Base-by-base conservation (phyloP, 352 stramenopile genomes). In the Pythium chondricola region DNA sequence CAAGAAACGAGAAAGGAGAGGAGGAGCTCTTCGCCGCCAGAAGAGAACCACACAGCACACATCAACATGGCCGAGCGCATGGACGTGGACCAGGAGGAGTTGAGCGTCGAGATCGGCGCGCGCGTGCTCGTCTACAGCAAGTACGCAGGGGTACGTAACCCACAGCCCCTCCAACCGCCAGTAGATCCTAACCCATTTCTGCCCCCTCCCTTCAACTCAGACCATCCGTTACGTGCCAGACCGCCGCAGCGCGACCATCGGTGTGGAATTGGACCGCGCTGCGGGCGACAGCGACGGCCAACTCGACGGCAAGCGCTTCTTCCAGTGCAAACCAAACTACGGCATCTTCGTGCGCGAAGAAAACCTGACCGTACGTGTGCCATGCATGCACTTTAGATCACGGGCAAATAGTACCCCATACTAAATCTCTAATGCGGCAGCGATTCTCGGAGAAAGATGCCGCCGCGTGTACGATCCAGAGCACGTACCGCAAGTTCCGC, bases 331-430 rank as follows among this genome's bases (percentile, higher is more conserved):
- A 37, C 65, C 65, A 2, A 71, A 93, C 37, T 67, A 90, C 50
- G 88, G 79, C 2, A 51, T 95, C 17, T 96, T 95, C 52, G 83
- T 96, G 26, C 72, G 74, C 49, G 77, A 87, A 36, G 78, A 91
- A 45, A 75, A 88, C 48, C 56, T 93, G 8, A 57, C 62, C 39
- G 81, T 93, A 52, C 14, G 60, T 63, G n/a, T n/a, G n/a, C n/a
- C n/a, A n/a, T n/a, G n/a, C n/a, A n/a, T n/a, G n/a, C n/a, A n/a
- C n/a, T n/a, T n/a, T n/a, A n/a, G n/a, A n/a, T n/a, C n/a, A n/a
- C n/a, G 29, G 13, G 29, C 13, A 33, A 33, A 33, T 33, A 33
- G 13, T 33, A 33, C 29, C 29, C 29, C 29, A 33, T 13, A 33
- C 29, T 33, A 33, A 33, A n/a, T n/a, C n/a, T n/a, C n/a, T n/a